Conservation (phyloP, 108 stramenopile species). For the Mediolabrus comicus region DNA sequence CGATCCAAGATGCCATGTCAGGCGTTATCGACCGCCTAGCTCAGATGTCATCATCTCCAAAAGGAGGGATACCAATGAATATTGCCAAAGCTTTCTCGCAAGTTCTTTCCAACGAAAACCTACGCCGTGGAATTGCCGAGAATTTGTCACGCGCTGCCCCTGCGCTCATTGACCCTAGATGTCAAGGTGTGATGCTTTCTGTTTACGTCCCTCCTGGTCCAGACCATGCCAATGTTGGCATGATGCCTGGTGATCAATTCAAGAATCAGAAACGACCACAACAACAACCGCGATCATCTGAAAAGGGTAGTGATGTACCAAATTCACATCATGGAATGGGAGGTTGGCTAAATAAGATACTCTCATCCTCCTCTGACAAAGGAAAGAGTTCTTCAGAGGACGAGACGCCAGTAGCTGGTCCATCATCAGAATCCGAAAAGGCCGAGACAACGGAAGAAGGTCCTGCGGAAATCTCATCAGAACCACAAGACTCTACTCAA, state of each 20-base stretch:
- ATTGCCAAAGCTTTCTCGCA: slow-evolving; percentile 79
- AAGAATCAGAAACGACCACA: slow-evolving; percentile 23
- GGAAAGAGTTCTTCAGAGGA: background rate
- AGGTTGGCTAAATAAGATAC: slow-evolving; percentile 81
- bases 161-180: slow-evolving; percentile 86
- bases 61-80: slow-evolving; percentile 56
- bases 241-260: slow-evolving; percentile 59
- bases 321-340: slow-evolving; percentile 50
- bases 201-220: slow-evolving; percentile 85
- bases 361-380: slow-evolving; percentile 45
- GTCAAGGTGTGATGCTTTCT: slow-evolving; percentile 88
- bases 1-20: slow-evolving; percentile 76
- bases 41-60: slow-evolving; percentile 42
- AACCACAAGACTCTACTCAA: slow-evolving; percentile 13
- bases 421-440: slow-evolving; percentile 2
- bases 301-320: slow-evolving; percentile 33
- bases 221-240: slow-evolving; percentile 61
- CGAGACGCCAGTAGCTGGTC: slow-evolving; percentile 8
- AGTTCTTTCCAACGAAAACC: slow-evolving; percentile 69
- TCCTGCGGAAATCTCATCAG: background rate
- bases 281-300: slow-evolving; percentile 3
- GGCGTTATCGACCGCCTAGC: slow-evolving; percentile 75
- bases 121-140: slow-evolving; percentile 80
- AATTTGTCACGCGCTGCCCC: slow-evolving; percentile 84
- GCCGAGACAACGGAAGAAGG: slow-evolving; percentile 22